These are phyloP conservation scores for Paramecium pentaurelia DNA, from an alignment of 73 alveolate species.

Conservation along the genomic window DNA sequence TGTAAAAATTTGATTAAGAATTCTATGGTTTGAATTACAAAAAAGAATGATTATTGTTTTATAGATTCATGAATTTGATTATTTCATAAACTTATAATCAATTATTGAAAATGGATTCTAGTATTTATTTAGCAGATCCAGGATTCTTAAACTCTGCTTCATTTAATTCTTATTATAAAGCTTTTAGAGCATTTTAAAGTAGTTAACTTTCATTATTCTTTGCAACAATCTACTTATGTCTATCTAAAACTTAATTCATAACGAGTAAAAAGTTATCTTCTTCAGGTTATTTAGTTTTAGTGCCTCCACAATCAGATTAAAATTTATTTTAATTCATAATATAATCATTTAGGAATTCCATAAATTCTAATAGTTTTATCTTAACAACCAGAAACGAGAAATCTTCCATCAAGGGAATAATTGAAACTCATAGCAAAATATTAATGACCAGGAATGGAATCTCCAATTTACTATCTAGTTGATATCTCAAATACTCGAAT, in stretches of 20 bases:
- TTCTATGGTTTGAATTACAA: slow-evolving; percentile 44
- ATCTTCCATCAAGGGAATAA: slow-evolving; percentile 11
- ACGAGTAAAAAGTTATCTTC: neutral
- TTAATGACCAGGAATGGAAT: neutral
- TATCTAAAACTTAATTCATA: neutral
- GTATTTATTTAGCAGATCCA: neutral
- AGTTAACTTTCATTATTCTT: neutral
- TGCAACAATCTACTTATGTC: neutral
- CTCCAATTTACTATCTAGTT: neutral
- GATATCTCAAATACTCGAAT: slow-evolving; percentile 11
- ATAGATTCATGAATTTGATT: neutral
- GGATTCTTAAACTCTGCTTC: neutral
- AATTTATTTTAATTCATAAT: neutral
- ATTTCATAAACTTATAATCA: neutral
- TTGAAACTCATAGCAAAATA: neutral
- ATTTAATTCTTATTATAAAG: neutral
- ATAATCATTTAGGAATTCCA: neutral
- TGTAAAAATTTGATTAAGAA: slow-evolving; percentile 34
- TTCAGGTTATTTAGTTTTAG: neutral
- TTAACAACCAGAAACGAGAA: neutral
- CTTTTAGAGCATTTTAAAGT: neutral
- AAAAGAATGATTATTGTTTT: neutral
- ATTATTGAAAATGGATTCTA: neutral
- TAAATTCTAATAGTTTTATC: neutral
- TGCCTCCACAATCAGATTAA: neutral